phyloP scores from a whole-genome alignment of 768 basidiomycete species.

The Candolleomyces aberdarensis region DNA sequence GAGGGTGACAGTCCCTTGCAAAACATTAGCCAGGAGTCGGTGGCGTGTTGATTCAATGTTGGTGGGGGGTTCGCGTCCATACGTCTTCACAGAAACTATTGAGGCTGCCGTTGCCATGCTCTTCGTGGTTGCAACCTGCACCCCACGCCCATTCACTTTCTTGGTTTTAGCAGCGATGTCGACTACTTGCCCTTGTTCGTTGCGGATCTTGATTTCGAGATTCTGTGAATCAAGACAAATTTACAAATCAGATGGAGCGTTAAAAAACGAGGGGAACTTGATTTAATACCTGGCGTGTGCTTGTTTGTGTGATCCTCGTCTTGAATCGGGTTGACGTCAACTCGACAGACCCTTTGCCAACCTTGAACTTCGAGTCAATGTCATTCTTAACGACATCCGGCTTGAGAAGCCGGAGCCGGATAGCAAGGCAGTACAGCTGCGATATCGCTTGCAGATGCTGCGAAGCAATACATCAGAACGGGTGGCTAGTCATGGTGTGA shows the following conservation, averaged over 20 bases:
- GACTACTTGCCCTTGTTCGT: constrained; percentile 6
- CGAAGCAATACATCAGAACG: neutral
- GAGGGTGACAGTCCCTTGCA: constrained; percentile 23
- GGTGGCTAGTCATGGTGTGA: neutral
- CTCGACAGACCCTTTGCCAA: constrained; percentile 26
- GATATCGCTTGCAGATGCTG: constrained; percentile 39
- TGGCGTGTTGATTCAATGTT: constrained; percentile 35
- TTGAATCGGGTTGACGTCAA: constrained; percentile 40
- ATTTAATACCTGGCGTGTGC: constrained; percentile 24
- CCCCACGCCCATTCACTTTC: constrained; percentile 38
- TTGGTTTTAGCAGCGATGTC: constrained; percentile 19
- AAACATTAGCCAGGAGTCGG: constrained; percentile 22
- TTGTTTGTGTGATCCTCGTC: constrained; percentile 33
- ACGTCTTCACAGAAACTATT: constrained; percentile 35
- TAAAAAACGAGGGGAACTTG: neutral
- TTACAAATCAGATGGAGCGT: neutral
- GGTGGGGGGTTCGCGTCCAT: constrained; percentile 48
- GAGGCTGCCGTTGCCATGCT: constrained; percentile 18
- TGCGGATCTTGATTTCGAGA: constrained; percentile 17
- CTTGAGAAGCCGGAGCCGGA: constrained; percentile 38
- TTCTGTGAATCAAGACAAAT: constrained; percentile 9
- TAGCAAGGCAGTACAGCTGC: constrained; percentile 34
- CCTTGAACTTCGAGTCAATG: constrained; percentile 25
- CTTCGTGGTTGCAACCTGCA: constrained; percentile 21
- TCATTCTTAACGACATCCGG: constrained; percentile 48